phyloP scores from a whole-genome alignment of 1,139 yeast genomes.

The Kodamaea sp. region DNA sequence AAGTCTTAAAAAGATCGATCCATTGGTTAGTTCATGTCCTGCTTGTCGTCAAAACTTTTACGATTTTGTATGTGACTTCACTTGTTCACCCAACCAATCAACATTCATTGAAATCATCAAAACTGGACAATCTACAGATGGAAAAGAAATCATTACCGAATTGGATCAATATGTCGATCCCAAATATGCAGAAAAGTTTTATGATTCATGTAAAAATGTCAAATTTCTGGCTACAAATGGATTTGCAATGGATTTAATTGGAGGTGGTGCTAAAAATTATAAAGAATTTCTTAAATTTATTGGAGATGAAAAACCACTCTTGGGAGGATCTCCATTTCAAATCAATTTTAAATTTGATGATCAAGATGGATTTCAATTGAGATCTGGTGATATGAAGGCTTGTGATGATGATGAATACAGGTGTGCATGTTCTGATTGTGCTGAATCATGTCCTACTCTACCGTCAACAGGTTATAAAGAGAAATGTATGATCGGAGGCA shows the following conservation, averaged over 20 bases:
- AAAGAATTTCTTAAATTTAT: slow-evolving; percentile 74
- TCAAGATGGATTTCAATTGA: slow-evolving; percentile 19
- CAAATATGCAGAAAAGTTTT: slow-evolving; percentile 59
- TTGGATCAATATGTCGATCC: slow-evolving; percentile 61
- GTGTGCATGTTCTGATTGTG: slow-evolving; percentile 93
- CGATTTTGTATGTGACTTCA: slow-evolving; percentile 81
- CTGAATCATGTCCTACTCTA: slow-evolving; percentile 69
- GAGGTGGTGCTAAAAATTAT: slow-evolving; percentile 87
- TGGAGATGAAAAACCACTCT: slow-evolving; percentile 88
- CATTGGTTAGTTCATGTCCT: slow-evolving; percentile 86
- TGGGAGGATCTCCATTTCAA: slow-evolving; percentile 96
- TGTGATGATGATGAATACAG: slow-evolving; percentile 66
- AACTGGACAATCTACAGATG: slow-evolving; percentile 48
- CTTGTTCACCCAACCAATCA: slow-evolving; percentile 86
- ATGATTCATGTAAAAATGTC: slow-evolving; percentile 81
- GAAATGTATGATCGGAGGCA: slow-evolving; percentile 52
- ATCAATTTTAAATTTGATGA: slow-evolving; percentile 61
- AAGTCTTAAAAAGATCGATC: slow-evolving; percentile 71
- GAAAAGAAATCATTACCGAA: slow-evolving; percentile 64
- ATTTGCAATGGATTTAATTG: slow-evolving; percentile 92
- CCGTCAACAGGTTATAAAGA: slow-evolving; percentile 31
- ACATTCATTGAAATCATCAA: slow-evolving; percentile 64
- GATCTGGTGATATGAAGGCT: slow-evolving; percentile 34
- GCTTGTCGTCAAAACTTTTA: slow-evolving; percentile 87
- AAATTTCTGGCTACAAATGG: slow-evolving; percentile 95